A percentile compares a stretch with the other conserved stretches of the same genome.
Evolutionary conservation across 2,329 filamentous ascomycete genomes (phyloP).

Genomic region (Apiospora marii): DNA sequence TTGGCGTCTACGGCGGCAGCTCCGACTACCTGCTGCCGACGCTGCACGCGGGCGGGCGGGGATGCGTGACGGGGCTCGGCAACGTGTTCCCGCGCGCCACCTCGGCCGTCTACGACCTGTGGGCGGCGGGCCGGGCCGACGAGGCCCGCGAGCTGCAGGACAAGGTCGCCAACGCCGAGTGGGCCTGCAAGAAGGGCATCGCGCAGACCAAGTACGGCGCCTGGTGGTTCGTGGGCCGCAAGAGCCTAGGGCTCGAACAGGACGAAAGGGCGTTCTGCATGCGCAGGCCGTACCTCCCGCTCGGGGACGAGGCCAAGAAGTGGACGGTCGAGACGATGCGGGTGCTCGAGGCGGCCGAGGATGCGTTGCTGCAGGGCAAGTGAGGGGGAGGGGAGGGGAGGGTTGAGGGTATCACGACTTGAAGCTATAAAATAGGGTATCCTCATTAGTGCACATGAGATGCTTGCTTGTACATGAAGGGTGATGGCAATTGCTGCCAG

Average conservation of each 20-base stretch:
- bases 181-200: conserved; percentile 59
- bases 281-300: conserved; percentile 51
- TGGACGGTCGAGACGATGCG: conserved; percentile 53
- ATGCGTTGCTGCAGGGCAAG: conserved; percentile 26
- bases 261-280: conserved; percentile 49
- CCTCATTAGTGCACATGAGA: background rate
- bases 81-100: conserved; percentile 55
- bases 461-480: background rate
- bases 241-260: conserved; percentile 43
- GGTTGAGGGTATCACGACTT: no score
- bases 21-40: conserved; percentile 53
- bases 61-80: conserved; percentile 42
- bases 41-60: conserved; percentile 41
- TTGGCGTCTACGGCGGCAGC: conserved; percentile 53
- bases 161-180: conserved; percentile 55
- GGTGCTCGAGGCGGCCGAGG: conserved; percentile 45
- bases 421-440: no score
- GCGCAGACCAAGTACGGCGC: conserved; percentile 56
- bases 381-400: background rate
- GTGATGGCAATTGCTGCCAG: no score
- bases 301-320: conserved; percentile 46
- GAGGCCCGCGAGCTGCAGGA: conserved; percentile 51
- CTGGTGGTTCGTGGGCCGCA: conserved; percentile 49
- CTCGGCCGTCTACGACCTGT: conserved; percentile 50
- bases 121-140: conserved; percentile 46